Conservation (phyloP, 495 filamentous ascomycete genomes). For the Amorphotheca resinae region DNA sequence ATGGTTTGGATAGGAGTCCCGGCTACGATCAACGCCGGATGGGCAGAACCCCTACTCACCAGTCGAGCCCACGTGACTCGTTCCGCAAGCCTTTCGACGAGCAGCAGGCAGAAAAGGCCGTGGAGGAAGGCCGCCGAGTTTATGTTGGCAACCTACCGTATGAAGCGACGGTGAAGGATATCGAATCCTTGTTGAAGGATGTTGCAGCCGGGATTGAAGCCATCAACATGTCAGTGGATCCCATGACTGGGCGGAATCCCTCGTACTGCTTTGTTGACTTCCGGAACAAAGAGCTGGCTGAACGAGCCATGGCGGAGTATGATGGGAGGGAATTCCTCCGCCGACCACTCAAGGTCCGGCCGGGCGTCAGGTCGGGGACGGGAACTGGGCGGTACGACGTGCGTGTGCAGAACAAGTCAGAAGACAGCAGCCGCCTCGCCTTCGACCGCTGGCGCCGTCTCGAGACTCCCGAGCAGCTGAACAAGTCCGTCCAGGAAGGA, state of each 20-base stretch:
- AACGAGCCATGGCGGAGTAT: conserved; percentile 41
- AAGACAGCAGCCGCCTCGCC: neutral
- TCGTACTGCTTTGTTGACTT: conserved; percentile 65
- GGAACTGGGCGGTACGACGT: conserved; percentile 3
- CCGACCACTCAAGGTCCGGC: conserved; percentile 47
- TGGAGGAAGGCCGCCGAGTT: conserved; percentile 39
- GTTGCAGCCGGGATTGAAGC: conserved; percentile 28
- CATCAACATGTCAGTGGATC: conserved; percentile 56
- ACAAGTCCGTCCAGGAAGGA: conserved; percentile 29
- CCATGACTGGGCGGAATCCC: conserved; percentile 53
- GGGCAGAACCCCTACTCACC: neutral
- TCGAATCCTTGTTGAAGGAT: conserved; percentile 41
- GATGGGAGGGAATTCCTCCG: conserved; percentile 40
- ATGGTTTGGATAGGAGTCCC: neutral
- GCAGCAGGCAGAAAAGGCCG: conserved; percentile 24
- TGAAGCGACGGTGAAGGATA: conserved; percentile 41
- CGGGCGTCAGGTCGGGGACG: conserved; percentile 29
- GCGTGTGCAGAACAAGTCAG: too few relatives aligned
- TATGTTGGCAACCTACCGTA: conserved; percentile 63
- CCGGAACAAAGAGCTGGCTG: conserved; percentile 38
- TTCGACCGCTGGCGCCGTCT: conserved; percentile 19
- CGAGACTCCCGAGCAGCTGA: conserved; percentile 15
- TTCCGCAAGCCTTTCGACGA: conserved; percentile 2
- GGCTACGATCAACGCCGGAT: neutral
- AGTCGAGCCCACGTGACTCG: conserved; percentile 2